Evolutionary conservation across 2,329 filamentous ascomycete genomes (phyloP), one percentile per base, ranked within the genome.

Genomic region (Emergomyces africanus): DNA sequence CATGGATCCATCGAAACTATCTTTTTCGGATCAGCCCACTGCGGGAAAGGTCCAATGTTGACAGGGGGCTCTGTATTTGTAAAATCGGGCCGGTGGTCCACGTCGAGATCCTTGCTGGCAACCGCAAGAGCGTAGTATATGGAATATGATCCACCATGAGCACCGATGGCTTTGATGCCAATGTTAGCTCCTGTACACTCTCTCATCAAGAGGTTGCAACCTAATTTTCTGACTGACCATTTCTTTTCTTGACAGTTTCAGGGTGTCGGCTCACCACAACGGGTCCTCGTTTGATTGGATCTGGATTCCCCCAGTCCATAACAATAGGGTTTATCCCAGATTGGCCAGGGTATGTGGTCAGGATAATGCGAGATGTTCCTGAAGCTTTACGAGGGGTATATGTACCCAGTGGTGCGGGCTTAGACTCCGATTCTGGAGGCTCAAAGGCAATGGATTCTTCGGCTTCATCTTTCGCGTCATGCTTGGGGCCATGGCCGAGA

Each of bases 1-100:
- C 87, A 89, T 0, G 92, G 92, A 70, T 97, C 94, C 90, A 99
- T 96, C 20, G 92, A 89, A 15, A 97, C 92, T 63, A 99, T 97
- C 78, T 96, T 97, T 73, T 89, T 90, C 68, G 82, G 83, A 70
- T 95, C 89, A 30, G 82, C 83, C 92, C 92, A 99, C 74, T 94
- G 84, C 8, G 89, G 85, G 67, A 95, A 95, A 8, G 89, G 90
- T 0, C 90, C 90, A 69, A 97, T 89, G 57, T 86, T 83, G 25
- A 84, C 89, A n/a, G 91, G 90, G 14, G 94, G 94, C 72, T 97
- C 89, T 10, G 90, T 96, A 72, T 97, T 89, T 62, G 85, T 86
- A 71, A 87, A 86, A 70, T 88, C 84, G 12, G 86, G 84, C 67
- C 82, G 87, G 74, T 96, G 91, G 65, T 95, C 86, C 46, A 84